Conservation (phyloP, 2,329 filamentous ascomycete species). For the Penicillium sumatraense region DNA sequence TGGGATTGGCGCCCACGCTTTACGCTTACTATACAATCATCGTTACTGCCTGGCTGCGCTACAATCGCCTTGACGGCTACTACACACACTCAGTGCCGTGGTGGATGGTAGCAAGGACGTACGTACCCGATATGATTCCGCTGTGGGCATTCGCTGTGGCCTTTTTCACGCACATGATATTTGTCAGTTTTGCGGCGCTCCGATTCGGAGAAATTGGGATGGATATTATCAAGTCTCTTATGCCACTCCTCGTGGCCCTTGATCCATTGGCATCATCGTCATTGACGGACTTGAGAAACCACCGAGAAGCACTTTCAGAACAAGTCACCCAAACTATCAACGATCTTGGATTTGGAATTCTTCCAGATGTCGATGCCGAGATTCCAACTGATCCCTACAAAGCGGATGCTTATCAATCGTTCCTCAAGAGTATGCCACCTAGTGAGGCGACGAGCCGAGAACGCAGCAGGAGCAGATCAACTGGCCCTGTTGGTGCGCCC, state of each 20-base stretch:
- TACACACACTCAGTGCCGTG: constrained; percentile 23
- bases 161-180: constrained; percentile 78
- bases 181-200: constrained; percentile 85
- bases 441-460: constrained; percentile 62
- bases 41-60: constrained; percentile 74
- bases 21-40: constrained; percentile 79
- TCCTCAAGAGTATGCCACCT: constrained; percentile 31
- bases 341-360: constrained; percentile 88
- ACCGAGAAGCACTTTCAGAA: constrained; percentile 72
- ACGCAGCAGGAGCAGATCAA: constrained; percentile 69
- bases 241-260: constrained; percentile 81
- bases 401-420: constrained; percentile 29
- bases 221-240: constrained; percentile 92
- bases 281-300: constrained; percentile 72
- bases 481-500: constrained; percentile 56
- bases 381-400: constrained; percentile 60
- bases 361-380: constrained; percentile 83
- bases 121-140: constrained; percentile 75
- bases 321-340: constrained; percentile 90
- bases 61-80: constrained; percentile 74
- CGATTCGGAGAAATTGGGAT: constrained; percentile 93
- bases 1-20: constrained; percentile 76
- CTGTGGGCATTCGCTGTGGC: constrained; percentile 73
- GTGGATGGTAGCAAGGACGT: constrained; percentile 35
- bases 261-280: constrained; percentile 81